A percentile compares a stretch with the other conserved stretches of the same genome.
Conservation (phyloP, 352 stramenopile species). For the Salisapilia sapeloensis region DNA sequence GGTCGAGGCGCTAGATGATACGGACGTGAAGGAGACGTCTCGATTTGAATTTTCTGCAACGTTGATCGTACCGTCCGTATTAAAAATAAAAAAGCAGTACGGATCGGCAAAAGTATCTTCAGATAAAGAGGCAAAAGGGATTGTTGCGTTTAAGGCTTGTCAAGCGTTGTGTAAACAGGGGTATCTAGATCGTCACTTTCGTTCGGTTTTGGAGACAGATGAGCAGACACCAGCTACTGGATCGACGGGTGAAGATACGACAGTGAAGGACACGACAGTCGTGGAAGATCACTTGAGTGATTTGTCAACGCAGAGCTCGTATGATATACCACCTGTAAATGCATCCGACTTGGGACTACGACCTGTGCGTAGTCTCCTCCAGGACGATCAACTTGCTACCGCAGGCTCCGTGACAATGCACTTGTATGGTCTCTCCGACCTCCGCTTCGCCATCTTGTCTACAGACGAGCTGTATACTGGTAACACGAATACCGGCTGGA, state of each 20-base stretch:
- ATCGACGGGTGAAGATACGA: conserved; percentile 6
- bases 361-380: conserved; percentile 34
- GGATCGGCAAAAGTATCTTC: conserved; percentile 40
- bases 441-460: conserved; percentile 54
- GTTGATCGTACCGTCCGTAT: conserved; percentile 33
- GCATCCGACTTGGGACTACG: conserved; percentile 46
- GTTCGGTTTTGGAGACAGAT: conserved; percentile 47
- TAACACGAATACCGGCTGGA: conserved; percentile 62
- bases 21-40: conserved; percentile 1
- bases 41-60: conserved; percentile 45
- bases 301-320: conserved; percentile 65
- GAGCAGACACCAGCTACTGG: conserved; percentile 15
- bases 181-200: conserved; percentile 50
- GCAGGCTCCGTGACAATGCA: conserved; percentile 38
- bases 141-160: conserved; percentile 69
- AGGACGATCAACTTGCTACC: conserved; percentile 1
- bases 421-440: conserved; percentile 54
- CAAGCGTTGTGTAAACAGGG: conserved; percentile 53
- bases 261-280: neutral
- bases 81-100: conserved; percentile 48
- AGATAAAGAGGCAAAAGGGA: conserved; percentile 50
- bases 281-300: conserved; percentile 37
- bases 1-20: conserved; percentile 12
- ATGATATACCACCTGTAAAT: conserved; percentile 70
- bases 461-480: conserved; percentile 68